Conservation (phyloP, 75 land plant genomes). For the Cupressus sempervirens region DNA sequence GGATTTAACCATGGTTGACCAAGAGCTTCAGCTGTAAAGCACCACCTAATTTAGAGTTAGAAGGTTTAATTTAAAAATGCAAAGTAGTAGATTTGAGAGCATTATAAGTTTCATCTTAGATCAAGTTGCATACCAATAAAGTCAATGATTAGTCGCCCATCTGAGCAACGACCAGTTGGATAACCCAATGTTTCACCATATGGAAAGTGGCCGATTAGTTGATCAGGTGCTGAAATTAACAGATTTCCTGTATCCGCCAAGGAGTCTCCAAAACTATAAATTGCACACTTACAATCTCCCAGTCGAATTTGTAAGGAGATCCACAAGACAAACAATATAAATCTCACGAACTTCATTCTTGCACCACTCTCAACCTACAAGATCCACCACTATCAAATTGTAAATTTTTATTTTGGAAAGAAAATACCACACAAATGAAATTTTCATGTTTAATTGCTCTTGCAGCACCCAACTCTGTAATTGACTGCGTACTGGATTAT, state of each 20-base stretch:
- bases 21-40: constrained; percentile 3
- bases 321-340: neutral
- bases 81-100: neutral
- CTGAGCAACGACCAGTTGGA: constrained; percentile 41
- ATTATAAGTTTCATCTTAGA: neutral
- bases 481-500: too few species aligned
- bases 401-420: too few species aligned
- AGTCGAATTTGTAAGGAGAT: neutral
- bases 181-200: constrained; percentile 41
- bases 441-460: too few species aligned
- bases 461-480: too few species aligned
- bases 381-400: too few species aligned
- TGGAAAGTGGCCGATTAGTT: constrained; percentile 1
- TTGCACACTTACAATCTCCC: neutral
- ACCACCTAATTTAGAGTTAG: neutral
- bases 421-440: too few species aligned
- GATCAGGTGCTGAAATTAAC: neutral
- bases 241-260: constrained; percentile 11
- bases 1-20: constrained; percentile 3
- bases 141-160: constrained; percentile 41
- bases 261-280: constrained; percentile 12
- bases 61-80: neutral
- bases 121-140: constrained; percentile 20
- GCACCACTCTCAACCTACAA: neutral
- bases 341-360: neutral